Percentiles rank a stretch among this genome's conserved stretches.
Conservation (phyloP, 305 asterid species). For the Galium porrigens region DNA sequence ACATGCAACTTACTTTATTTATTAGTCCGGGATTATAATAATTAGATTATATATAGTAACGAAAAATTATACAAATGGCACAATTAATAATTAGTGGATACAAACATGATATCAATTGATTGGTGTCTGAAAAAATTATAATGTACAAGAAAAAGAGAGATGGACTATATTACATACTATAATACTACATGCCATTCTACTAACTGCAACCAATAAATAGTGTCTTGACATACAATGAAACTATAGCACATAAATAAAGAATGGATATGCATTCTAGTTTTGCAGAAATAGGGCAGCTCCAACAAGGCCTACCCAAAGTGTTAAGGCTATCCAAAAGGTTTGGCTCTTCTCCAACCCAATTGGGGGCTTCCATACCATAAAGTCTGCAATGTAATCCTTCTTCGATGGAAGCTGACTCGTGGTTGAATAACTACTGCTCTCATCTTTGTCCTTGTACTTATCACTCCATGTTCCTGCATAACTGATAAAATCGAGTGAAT, state of each 20-base stretch:
- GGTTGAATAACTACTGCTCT: constrained; percentile 40
- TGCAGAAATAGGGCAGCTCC: constrained; percentile 67
- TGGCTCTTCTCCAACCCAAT: constrained; percentile 53
- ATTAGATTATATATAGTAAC: no score
- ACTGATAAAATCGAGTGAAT: constrained; percentile 22
- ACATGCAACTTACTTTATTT: neutral
- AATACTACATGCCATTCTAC: neutral
- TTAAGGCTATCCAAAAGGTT: constrained; percentile 59
- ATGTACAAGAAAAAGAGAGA: neutral
- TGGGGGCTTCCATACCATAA: constrained; percentile 73
- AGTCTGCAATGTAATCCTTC: constrained; percentile 59
- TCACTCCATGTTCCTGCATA: constrained; percentile 81
- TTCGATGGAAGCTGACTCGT: constrained; percentile 57
- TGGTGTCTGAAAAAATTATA: no score
- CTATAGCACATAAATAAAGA: neutral
- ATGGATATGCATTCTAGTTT: constrained; percentile 26
- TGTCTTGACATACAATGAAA: neutral
- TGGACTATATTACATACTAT: neutral
- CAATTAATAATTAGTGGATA: no score
- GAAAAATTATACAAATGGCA: no score
- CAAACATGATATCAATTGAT: no score
- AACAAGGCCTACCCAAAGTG: constrained; percentile 71
- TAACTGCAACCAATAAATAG: neutral
- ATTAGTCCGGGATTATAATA: no score
- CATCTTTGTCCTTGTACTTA: constrained; percentile 62